A percentile compares a stretch with the other conserved stretches of the same genome.
Evolutionary conservation across 352 stramenopile genomes (phyloP).

Genomic region (Phytophthora macrochlamydospora): DNA sequence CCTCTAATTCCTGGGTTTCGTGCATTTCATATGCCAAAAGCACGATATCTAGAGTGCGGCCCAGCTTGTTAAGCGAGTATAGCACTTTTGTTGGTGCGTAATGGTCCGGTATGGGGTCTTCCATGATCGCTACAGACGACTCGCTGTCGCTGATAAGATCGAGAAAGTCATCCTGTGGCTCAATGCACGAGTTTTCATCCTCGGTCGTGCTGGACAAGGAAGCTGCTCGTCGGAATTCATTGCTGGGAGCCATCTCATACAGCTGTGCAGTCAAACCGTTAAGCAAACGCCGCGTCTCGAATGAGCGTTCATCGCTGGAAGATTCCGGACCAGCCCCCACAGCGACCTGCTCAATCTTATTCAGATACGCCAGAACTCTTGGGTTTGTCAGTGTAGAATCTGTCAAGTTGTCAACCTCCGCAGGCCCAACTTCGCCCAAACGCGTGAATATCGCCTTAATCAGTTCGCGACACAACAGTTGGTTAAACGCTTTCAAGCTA

Average conservation of each 20-base stretch:
- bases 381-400: slow-evolving; percentile 53
- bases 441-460: slow-evolving; percentile 59
- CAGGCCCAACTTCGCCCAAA: slow-evolving; percentile 20
- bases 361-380: slow-evolving; percentile 60
- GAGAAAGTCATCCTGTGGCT: slow-evolving; percentile 21
- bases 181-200: slow-evolving; percentile 14
- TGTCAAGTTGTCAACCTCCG: slow-evolving; percentile 33
- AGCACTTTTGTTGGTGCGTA: slow-evolving; percentile 19
- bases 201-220: slow-evolving; percentile 18
- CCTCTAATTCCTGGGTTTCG: slow-evolving; percentile 35
- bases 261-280: slow-evolving; percentile 25
- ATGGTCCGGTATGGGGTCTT: slow-evolving; percentile 27
- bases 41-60: slow-evolving; percentile 60
- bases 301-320: slow-evolving; percentile 26
- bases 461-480: slow-evolving; percentile 69
- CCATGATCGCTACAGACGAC: slow-evolving; percentile 44
- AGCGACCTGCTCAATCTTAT: slow-evolving; percentile 57
- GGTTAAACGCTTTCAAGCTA: slow-evolving; percentile 70
- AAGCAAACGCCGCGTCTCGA: slow-evolving; percentile 25
- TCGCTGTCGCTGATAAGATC: slow-evolving; percentile 41
- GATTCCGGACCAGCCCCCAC: slow-evolving; percentile 22
- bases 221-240: slow-evolving; percentile 2
- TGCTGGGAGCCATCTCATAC: slow-evolving; percentile 21
- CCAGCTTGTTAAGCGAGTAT: slow-evolving; percentile 50
- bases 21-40: slow-evolving; percentile 53